phyloP scores from a whole-genome alignment of 2,329 filamentous ascomycete genomes.

The Rhynchosporium agropyri region DNA sequence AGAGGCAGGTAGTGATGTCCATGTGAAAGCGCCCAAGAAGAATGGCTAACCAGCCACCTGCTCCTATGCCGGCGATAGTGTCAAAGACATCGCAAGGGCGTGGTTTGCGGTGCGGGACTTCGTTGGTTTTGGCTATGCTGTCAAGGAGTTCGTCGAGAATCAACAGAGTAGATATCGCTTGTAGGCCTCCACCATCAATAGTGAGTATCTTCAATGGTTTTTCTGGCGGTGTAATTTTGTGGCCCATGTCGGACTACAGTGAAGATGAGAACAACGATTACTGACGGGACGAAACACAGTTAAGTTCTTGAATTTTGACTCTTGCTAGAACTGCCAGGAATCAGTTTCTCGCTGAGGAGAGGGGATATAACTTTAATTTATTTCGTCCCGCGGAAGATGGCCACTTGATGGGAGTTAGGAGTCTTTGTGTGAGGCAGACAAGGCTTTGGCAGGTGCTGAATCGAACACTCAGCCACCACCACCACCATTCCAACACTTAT shows the following conservation, averaged over 20 bases:
- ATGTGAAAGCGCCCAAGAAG: slow-evolving; percentile 4
- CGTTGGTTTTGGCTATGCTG: background rate
- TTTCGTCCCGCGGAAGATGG: background rate
- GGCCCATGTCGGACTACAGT: background rate
- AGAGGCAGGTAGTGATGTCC: slow-evolving; percentile 3
- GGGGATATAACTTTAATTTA: background rate
- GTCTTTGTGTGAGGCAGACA: slow-evolving; percentile 6
- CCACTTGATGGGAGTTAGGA: slow-evolving; percentile 1
- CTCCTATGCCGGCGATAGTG: slow-evolving; percentile 1
- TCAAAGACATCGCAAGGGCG: slow-evolving; percentile 1
- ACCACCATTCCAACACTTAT: background rate
- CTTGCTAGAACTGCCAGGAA: slow-evolving; percentile 1
- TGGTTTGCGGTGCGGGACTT: background rate
- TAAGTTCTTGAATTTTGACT: background rate
- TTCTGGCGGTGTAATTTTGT: background rate
- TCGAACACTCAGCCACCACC: slow-evolving; percentile 1
- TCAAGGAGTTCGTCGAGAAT: slow-evolving; percentile 5
- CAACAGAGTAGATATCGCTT: slow-evolving; percentile 4
- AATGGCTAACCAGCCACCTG: background rate
- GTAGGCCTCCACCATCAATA: slow-evolving; percentile 2
- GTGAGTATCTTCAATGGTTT: slow-evolving; percentile 4
- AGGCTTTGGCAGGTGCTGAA: background rate
- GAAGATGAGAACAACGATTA: background rate
- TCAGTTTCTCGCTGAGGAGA: background rate
- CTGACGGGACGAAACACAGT: background rate